These are phyloP conservation scores for Pseudogymnoascus destructans DNA, from an alignment of 2,329 filamentous ascomycete genomes.

Conservation along the genomic window DNA sequence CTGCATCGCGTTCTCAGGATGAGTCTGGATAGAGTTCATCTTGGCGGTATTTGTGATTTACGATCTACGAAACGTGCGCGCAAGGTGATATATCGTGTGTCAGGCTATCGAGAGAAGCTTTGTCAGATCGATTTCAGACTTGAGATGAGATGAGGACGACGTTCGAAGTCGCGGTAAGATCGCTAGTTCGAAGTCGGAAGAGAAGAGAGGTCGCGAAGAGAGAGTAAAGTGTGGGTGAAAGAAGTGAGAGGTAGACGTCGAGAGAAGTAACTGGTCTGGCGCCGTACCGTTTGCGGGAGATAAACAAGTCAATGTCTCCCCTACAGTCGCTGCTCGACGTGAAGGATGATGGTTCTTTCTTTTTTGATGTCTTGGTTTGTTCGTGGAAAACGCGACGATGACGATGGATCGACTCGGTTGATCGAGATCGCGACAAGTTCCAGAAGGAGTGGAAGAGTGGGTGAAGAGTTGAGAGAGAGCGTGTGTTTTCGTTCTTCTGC, in stretches of 20 bases:
- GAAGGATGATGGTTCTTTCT: constrained; percentile 11
- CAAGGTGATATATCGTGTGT: neutral
- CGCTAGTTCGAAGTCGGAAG: neutral
- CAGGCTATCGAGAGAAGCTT: constrained; percentile 13
- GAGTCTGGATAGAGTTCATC: constrained; percentile 85
- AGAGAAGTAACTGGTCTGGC: constrained; percentile 14
- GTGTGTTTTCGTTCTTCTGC: neutral
- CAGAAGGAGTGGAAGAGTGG: neutral
- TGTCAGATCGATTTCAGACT: constrained; percentile 13
- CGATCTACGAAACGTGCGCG: neutral
- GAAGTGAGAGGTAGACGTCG: constrained; percentile 13
- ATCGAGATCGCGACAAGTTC: constrained; percentile 7
- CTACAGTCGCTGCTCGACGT: constrained; percentile 39
- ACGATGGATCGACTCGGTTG: constrained; percentile 7
- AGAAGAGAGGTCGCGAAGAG: neutral
- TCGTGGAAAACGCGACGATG: constrained; percentile 18
- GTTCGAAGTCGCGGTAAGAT: constrained; percentile 12
- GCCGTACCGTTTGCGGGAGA: constrained; percentile 65
- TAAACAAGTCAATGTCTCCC: constrained; percentile 98
- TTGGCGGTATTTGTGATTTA: constrained; percentile 18
- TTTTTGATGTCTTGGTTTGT: constrained; percentile 13
- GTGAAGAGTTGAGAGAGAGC: neutral
- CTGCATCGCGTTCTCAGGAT: constrained; percentile 81
- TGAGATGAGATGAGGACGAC: constrained; percentile 12
- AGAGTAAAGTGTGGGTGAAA: constrained; percentile 4